Conservation (phyloP, 1,284 basidiomycete genomes). For the Meira miltonrushii region DNA sequence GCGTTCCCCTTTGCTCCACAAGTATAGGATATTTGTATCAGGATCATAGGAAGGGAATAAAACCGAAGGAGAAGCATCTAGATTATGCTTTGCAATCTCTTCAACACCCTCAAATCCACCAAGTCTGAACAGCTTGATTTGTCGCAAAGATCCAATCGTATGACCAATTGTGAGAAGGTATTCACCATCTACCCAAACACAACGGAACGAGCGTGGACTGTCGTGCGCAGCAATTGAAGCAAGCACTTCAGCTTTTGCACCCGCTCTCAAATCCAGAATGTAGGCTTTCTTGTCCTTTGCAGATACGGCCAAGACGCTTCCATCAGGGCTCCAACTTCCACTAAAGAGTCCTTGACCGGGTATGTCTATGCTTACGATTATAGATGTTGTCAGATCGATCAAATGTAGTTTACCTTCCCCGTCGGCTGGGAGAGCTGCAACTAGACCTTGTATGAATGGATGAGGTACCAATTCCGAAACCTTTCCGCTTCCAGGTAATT, state of each 20-base stretch:
- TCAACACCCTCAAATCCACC: neutral
- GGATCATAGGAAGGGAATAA: conserved; percentile 56
- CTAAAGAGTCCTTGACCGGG: conserved; percentile 14
- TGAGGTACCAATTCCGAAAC: conserved; percentile 12
- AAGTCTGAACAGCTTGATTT: conserved; percentile 53
- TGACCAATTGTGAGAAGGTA: conserved; percentile 55
- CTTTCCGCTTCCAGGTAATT: neutral
- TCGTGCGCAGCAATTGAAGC: conserved; percentile 46
- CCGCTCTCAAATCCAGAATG: conserved; percentile 54
- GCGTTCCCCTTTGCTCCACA: conserved; percentile 56
- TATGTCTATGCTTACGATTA: conserved; percentile 5
- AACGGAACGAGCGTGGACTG: conserved; percentile 52
- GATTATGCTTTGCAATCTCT: conserved; percentile 38
- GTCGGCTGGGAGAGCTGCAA: conserved; percentile 12
- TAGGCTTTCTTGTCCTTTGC: conserved; percentile 54
- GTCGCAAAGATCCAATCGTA: conserved; percentile 53
- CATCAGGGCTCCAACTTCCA: conserved; percentile 50
- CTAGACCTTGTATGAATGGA: conserved; percentile 13
- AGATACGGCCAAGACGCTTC: conserved; percentile 53
- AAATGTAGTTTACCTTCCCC: conserved; percentile 5
- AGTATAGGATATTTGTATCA: conserved; percentile 55
- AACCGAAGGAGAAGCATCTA: conserved; percentile 56
- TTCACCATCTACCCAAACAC: conserved; percentile 53
- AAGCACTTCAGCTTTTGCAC: conserved; percentile 12
- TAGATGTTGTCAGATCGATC: conserved; percentile 2